Conservation (phyloP, 1,284 basidiomycete species). For the Melampsora larici-populina region DNA sequence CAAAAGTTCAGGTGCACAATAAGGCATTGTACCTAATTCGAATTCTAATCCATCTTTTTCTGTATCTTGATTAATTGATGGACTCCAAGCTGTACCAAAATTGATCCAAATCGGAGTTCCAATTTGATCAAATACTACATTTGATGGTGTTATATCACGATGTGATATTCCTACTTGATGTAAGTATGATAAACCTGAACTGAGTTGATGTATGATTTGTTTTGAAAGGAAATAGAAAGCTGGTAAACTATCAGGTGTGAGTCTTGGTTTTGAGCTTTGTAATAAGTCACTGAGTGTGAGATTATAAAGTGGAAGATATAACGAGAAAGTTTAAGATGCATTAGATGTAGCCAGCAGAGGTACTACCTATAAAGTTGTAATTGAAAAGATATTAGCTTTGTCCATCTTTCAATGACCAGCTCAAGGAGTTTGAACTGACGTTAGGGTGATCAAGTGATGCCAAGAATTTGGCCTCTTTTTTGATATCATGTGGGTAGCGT, state of each 20-base stretch:
- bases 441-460: conserved; percentile 61
- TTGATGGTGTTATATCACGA: conserved; percentile 82
- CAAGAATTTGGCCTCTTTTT: conserved; percentile 66
- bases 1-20: conserved; percentile 84
- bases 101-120: conserved; percentile 73
- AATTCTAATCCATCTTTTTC: conserved; percentile 64
- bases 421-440: conserved; percentile 59
- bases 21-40: conserved; percentile 72
- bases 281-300: conserved; percentile 62
- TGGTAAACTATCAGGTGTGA: conserved; percentile 50
- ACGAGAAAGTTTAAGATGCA: conserved; percentile 49
- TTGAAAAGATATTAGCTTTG: neutral
- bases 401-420: neutral
- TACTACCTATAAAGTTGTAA: conserved; percentile 46
- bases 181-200: conserved; percentile 67
- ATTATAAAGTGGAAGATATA: conserved; percentile 68
- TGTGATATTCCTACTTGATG: conserved; percentile 70
- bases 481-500: conserved; percentile 51
- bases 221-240: conserved; percentile 60
- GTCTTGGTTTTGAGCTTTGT: conserved; percentile 60
- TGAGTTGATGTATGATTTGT: conserved; percentile 65
- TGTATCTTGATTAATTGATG: conserved; percentile 52
- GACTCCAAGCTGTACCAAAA: conserved; percentile 73
- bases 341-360: conserved; percentile 45
- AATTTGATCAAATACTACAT: conserved; percentile 64